Evolutionary conservation across 2,329 filamentous ascomycete species (phyloP).

Genomic region (Aspergillus tubingensis): DNA sequence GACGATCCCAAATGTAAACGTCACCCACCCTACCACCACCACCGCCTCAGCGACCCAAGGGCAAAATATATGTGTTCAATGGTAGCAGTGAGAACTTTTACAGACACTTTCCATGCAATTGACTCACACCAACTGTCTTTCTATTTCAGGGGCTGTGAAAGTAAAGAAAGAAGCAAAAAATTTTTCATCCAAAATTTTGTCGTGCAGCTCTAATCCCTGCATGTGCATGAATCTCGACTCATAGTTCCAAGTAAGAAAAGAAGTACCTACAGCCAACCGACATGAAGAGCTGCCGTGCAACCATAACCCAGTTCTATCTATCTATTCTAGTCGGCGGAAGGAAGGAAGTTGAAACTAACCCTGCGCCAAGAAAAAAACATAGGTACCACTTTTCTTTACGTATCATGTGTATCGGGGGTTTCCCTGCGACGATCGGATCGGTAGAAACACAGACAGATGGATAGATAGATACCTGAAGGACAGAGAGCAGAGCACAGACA

Average conservation of each 20-base stretch:
- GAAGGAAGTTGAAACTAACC: neutral
- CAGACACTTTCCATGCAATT: no score
- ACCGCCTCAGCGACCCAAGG: neutral
- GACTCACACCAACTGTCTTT: neutral
- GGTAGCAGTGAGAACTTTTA: no score
- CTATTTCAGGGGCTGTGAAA: neutral
- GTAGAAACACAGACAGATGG: no score
- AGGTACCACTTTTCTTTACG: no score
- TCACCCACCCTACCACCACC: neutral
- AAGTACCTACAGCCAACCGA: neutral
- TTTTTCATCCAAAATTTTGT: neutral
- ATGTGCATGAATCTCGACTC: neutral
- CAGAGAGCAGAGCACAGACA: no score
- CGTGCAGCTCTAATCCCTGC: neutral
- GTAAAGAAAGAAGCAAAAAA: neutral
- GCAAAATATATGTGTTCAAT: neutral
- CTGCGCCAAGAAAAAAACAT: neutral
- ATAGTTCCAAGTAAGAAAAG: neutral
- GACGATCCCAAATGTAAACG: neutral
- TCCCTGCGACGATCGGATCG: no score
- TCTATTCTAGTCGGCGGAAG: neutral
- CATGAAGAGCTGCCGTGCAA: neutral
- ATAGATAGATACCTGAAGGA: no score
- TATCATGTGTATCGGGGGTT: no score
- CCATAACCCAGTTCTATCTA: neutral